phyloP scores from a whole-genome alignment of 2,329 filamentous ascomycete genomes.

The Davidsoniella australis region DNA sequence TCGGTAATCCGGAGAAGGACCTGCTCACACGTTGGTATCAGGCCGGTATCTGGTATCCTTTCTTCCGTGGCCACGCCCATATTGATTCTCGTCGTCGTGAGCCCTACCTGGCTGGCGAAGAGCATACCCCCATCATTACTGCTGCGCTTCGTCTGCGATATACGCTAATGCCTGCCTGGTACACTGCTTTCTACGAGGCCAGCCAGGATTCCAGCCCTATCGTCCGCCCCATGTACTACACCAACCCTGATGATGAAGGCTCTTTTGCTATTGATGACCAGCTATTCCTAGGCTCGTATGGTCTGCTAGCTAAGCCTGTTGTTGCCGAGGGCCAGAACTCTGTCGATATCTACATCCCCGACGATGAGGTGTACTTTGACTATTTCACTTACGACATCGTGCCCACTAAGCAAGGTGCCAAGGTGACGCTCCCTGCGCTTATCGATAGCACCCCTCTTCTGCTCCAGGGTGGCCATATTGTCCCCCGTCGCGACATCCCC shows the following conservation, averaged over 20 bases:
- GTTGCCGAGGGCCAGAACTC: constrained; percentile 57
- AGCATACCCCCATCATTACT: constrained; percentile 72
- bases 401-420: constrained; percentile 50
- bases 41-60: constrained; percentile 89
- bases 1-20: constrained; percentile 88
- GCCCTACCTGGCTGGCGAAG: constrained; percentile 73
- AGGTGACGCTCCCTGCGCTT: constrained; percentile 54
- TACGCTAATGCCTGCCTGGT: constrained; percentile 80
- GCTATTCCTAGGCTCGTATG: constrained; percentile 75
- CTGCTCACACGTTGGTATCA: constrained; percentile 92
- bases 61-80: constrained; percentile 93
- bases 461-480: constrained; percentile 84
- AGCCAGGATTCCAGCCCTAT: constrained; percentile 72
- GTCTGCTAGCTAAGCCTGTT: constrained; percentile 83
- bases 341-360: constrained; percentile 71
- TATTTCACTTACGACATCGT: constrained; percentile 79
- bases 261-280: constrained; percentile 89
- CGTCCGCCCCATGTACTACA: constrained; percentile 81
- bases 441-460: constrained; percentile 77
- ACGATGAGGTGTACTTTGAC: constrained; percentile 81
- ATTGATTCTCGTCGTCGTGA: constrained; percentile 90
- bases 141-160: constrained; percentile 80
- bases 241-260: constrained; percentile 67
- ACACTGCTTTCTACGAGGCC: constrained; percentile 88
- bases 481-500: constrained; percentile 76